Evolutionary conservation across 148 eudicot genomes (phyloP).

Genomic region (Chenopodium suecicum): DNA sequence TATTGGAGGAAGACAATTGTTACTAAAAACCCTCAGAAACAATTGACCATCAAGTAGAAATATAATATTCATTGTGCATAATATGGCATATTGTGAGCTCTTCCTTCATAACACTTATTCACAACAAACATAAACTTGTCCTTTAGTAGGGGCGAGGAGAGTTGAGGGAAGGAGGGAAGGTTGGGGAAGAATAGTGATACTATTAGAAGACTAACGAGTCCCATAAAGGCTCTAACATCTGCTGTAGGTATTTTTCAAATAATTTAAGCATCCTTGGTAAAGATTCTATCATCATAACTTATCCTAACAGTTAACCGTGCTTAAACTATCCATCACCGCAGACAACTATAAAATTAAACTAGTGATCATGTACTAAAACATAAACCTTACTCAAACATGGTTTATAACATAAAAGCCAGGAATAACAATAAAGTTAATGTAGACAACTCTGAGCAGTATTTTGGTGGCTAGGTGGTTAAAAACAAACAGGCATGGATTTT

Average conservation of each 20-base stretch:
- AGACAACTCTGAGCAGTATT: background rate
- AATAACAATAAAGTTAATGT: background rate
- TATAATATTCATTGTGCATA: background rate
- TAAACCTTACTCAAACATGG: background rate
- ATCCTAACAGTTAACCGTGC: background rate
- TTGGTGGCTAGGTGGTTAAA: background rate
- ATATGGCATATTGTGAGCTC: slow-evolving; percentile 2
- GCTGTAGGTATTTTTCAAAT: background rate
- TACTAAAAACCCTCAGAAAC: background rate
- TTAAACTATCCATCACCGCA: background rate
- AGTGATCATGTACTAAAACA: background rate
- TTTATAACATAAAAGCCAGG: background rate
- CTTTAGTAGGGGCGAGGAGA: background rate
- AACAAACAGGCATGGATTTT: background rate
- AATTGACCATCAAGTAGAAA: background rate
- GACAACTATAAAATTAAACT: background rate
- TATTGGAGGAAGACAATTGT: background rate
- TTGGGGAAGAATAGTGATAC: background rate
- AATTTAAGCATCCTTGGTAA: background rate
- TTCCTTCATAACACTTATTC: background rate
- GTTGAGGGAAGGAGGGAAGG: background rate
- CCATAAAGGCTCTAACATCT: background rate
- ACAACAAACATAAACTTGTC: background rate
- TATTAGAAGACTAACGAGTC: background rate
- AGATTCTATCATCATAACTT: background rate